Evolutionary conservation across 2,329 filamentous ascomycete species (phyloP).

Genomic region (Xylaria sp.): DNA sequence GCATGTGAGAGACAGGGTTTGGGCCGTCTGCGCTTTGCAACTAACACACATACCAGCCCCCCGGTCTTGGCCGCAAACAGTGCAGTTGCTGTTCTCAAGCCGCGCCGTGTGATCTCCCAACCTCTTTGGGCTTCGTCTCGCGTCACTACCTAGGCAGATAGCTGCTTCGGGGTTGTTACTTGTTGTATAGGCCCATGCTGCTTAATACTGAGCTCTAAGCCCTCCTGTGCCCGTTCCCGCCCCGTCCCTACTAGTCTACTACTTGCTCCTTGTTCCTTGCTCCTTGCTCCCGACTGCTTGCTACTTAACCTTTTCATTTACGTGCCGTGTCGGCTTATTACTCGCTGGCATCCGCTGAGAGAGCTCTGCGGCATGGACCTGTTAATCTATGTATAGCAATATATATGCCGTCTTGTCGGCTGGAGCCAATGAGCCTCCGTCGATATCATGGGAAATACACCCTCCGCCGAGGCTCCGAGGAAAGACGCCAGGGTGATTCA

Average conservation of each 20-base stretch:
- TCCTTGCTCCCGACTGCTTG: conserved; percentile 30
- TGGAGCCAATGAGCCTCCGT: conserved; percentile 29
- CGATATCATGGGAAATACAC: conserved; percentile 56
- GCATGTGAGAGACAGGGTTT: conserved; percentile 22
- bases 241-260: conserved; percentile 23
- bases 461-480: conserved; percentile 52
- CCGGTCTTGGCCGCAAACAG: conserved; percentile 23
- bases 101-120: conserved; percentile 9
- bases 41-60: conserved; percentile 12
- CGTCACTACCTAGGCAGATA: conserved; percentile 14
- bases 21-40: conserved; percentile 18
- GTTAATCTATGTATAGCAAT: conserved; percentile 46
- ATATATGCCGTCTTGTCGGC: conserved; percentile 40
- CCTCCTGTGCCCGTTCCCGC: conserved; percentile 19
- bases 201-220: conserved; percentile 31
- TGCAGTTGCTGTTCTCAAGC: background rate
- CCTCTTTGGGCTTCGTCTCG: conserved; percentile 25
- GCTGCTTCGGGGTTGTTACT: conserved; percentile 3
- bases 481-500: conserved; percentile 47
- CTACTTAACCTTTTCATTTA: conserved; percentile 32
- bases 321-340: conserved; percentile 38
- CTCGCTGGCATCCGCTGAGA: conserved; percentile 37
- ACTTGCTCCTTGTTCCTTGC: conserved; percentile 21
- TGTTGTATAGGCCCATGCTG: conserved; percentile 28
- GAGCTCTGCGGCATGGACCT: conserved; percentile 48